Percentiles rank a stretch among this genome's conserved stretches.
Conservation (phyloP, 148 eudicot genomes). For the Camellia granthamiana region DNA sequence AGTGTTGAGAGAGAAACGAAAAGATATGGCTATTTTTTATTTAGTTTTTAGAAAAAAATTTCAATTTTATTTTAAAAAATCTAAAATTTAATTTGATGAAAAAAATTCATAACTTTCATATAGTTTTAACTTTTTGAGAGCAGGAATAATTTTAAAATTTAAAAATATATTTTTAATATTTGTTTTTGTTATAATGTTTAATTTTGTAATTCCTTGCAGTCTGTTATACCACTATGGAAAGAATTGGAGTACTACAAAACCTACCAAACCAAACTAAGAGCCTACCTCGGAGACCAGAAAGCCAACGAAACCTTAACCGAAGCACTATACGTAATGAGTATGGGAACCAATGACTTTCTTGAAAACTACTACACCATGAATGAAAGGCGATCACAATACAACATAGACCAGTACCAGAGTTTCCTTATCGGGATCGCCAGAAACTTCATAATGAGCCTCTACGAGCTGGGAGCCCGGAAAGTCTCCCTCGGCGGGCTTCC, state of each 20-base stretch:
- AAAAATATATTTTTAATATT: no score
- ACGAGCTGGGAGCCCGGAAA: slow-evolving; percentile 42
- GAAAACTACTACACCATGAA: slow-evolving; percentile 35
- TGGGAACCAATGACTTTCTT: slow-evolving; percentile 44
- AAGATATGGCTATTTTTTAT: no score
- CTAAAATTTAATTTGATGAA: no score
- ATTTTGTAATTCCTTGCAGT: slow-evolving; percentile 16
- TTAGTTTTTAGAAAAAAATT: no score
- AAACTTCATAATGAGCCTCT: slow-evolving; percentile 26
- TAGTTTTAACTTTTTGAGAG: no score
- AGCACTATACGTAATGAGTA: slow-evolving; percentile 34
- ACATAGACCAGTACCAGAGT: slow-evolving; percentile 27
- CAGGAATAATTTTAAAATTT: no score
- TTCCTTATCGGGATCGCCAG: slow-evolving; percentile 30
- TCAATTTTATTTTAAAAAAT: no score
- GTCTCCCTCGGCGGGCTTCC: slow-evolving; percentile 45
- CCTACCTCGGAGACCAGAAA: slow-evolving; percentile 25
- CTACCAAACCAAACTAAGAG: slow-evolving; percentile 29
- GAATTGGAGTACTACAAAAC: slow-evolving; percentile 36
- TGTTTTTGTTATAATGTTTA: no score
- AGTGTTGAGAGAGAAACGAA: no score
- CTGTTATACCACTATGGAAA: slow-evolving; percentile 35
- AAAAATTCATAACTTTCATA: no score
- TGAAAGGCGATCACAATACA: slow-evolving; percentile 17
- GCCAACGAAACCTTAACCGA: slow-evolving; percentile 26